A percentile compares a stretch with the other conserved stretches of the same genome.
Conservation (phyloP, 139 green algal genomes). For the Mesotaenium endlicherianum region DNA sequence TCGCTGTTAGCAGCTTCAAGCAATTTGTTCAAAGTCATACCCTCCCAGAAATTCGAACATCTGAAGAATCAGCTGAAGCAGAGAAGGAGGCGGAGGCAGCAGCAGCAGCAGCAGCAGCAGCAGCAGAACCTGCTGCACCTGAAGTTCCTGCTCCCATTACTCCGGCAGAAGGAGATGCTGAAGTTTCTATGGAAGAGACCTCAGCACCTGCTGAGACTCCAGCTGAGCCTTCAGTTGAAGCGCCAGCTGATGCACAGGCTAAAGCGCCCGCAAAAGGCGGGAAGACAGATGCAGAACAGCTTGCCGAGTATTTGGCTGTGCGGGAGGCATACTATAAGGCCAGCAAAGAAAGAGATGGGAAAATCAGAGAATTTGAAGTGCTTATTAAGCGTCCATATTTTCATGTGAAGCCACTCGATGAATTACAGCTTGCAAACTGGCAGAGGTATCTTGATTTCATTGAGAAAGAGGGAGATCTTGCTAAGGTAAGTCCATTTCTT, state of each 20-base stretch:
- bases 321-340: conserved; percentile 54
- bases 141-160: background rate
- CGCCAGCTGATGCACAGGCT: background rate
- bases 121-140: background rate
- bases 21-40: background rate
- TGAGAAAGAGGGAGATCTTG: conserved; percentile 36
- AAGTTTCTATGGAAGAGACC: background rate
- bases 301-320: conserved; percentile 30
- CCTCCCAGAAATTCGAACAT: conserved; percentile 3
- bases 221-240: background rate
- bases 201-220: background rate
- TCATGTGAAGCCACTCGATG: conserved; percentile 80
- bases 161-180: background rate
- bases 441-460: conserved; percentile 73
- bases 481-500: conserved; percentile 25
- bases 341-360: conserved; percentile 57
- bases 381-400: conserved; percentile 78
- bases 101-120: conserved; percentile 24
- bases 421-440: conserved; percentile 75
- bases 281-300: conserved; percentile 28
- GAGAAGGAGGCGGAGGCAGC: no score
- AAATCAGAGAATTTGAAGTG: conserved; percentile 66
- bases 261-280: conserved; percentile 6
- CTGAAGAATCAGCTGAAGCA: conserved; percentile 31
- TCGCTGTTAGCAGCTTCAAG: conserved; percentile 21